A percentile compares a stretch with the other conserved stretches of the same genome.
phyloP scores from a whole-genome alignment of 768 basidiomycete species.

The Lactarius sanguifluus region DNA sequence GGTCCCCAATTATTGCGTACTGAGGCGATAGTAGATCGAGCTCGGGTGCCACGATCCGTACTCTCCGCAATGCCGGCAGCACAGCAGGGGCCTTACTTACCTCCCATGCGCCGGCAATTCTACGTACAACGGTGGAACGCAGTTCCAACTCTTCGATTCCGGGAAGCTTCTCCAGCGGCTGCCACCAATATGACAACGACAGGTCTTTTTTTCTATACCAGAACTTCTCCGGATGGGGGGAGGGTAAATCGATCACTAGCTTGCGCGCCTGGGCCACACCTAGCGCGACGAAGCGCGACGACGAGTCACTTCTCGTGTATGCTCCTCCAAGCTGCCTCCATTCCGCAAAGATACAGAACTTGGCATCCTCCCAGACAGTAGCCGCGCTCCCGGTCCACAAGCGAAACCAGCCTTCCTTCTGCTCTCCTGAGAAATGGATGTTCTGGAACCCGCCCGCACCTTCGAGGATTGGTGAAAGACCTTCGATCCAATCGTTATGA shows the following conservation, averaged over 20 bases:
- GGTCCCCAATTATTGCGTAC: neutral
- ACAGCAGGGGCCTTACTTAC: too few species aligned
- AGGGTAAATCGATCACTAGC: too few species aligned
- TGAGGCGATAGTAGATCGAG: too few species aligned
- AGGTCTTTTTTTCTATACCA: too few species aligned
- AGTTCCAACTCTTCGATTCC: neutral
- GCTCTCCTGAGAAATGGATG: neutral
- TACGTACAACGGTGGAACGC: neutral
- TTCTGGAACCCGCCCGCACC: neutral
- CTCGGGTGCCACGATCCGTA: too few species aligned
- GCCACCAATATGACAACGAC: neutral
- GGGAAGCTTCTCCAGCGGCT: neutral
- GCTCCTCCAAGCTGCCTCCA: neutral
- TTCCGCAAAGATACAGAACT: neutral
- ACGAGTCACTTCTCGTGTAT: neutral
- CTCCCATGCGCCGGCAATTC: neutral
- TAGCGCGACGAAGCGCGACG: too few species aligned
- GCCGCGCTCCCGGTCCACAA: neutral
- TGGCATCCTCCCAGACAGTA: neutral
- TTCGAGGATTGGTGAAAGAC: neutral
- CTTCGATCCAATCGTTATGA: neutral
- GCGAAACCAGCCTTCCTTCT: neutral
- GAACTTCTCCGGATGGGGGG: too few species aligned
- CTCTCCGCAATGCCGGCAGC: too few species aligned
- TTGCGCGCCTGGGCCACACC: too few species aligned